These are phyloP conservation scores for Lepidium sativum DNA, from an alignment of 345 rosid species.

Conservation along the genomic window DNA sequence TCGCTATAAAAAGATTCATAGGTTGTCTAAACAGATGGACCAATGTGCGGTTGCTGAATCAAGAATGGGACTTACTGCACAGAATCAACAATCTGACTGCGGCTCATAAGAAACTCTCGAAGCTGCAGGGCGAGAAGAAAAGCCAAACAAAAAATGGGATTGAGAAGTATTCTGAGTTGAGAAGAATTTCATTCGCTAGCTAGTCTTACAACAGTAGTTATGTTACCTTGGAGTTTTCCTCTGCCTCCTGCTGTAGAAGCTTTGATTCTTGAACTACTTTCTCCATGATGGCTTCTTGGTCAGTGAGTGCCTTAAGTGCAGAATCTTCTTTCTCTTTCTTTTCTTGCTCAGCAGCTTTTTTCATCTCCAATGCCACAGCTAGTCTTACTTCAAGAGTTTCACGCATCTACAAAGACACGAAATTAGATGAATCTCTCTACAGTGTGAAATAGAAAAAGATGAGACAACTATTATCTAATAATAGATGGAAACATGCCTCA, in stretches of 20 bases:
- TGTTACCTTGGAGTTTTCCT: slow-evolving; percentile 70
- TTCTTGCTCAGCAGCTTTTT: slow-evolving; percentile 52
- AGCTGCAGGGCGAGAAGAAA: slow-evolving; percentile 41
- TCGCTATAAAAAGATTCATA: background rate
- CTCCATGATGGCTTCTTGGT: slow-evolving; percentile 65
- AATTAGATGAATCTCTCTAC: background rate
- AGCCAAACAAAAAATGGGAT: background rate
- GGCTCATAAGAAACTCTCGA: slow-evolving; percentile 72
- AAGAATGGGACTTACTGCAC: slow-evolving; percentile 62
- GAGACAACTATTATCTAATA: background rate
- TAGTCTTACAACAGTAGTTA: background rate
- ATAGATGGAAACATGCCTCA: slow-evolving; percentile 39
- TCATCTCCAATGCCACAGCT: slow-evolving; percentile 47
- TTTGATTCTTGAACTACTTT: slow-evolving; percentile 66
- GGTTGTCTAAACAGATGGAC: background rate
- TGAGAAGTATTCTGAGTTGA: background rate
- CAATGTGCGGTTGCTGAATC: background rate
- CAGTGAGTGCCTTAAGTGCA: slow-evolving; percentile 44
- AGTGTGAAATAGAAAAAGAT: background rate
- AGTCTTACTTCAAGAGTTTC: slow-evolving; percentile 51
- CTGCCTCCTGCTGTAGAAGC: slow-evolving; percentile 53
- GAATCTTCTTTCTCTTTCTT: slow-evolving; percentile 51
- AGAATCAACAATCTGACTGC: slow-evolving; percentile 63
- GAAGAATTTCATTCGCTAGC: background rate
- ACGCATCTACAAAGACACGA: slow-evolving; percentile 45